Evolutionary conservation across 1,284 basidiomycete species (phyloP).

Genomic region (Leccinum holopus): DNA sequence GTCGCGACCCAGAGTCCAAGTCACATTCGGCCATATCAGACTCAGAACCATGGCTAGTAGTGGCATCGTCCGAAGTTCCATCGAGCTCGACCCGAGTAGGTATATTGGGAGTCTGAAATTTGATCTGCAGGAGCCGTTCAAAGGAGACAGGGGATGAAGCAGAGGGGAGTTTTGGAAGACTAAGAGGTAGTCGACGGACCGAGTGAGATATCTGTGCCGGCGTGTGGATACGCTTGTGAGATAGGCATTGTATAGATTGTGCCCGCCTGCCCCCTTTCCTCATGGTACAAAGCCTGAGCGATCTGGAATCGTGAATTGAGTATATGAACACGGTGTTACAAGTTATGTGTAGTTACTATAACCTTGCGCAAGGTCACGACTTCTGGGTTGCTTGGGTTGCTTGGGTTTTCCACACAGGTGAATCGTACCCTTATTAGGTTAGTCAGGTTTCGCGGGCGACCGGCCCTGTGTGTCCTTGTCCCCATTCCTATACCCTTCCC

Average conservation of each 20-base stretch:
- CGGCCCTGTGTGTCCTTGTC: too few relatives aligned
- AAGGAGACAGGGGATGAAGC: background rate
- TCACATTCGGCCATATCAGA: background rate
- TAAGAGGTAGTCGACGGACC: background rate
- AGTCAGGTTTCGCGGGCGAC: too few relatives aligned
- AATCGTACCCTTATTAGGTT: too few relatives aligned
- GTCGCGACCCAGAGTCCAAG: background rate
- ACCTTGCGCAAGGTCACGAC: too few relatives aligned
- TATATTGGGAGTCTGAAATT: background rate
- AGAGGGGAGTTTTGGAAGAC: background rate
- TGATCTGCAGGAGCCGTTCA: background rate
- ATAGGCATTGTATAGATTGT: background rate
- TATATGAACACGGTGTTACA: background rate
- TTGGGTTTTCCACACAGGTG: too few relatives aligned
- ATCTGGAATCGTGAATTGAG: background rate
- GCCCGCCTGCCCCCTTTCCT: background rate
- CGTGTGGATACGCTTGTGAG: background rate
- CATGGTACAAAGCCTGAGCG: background rate
- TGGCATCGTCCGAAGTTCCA: background rate
- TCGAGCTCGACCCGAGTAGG: background rate
- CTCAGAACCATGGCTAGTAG: background rate
- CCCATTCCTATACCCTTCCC: too few relatives aligned
- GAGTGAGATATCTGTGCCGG: background rate
- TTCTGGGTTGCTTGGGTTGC: too few relatives aligned
- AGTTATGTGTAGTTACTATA: too few relatives aligned